A percentile compares a stretch with the other conserved stretches of the same genome.
phyloP scores from a whole-genome alignment of 192 early-diverging fungal genomes.

The Martensiomyces pterosporus region DNA sequence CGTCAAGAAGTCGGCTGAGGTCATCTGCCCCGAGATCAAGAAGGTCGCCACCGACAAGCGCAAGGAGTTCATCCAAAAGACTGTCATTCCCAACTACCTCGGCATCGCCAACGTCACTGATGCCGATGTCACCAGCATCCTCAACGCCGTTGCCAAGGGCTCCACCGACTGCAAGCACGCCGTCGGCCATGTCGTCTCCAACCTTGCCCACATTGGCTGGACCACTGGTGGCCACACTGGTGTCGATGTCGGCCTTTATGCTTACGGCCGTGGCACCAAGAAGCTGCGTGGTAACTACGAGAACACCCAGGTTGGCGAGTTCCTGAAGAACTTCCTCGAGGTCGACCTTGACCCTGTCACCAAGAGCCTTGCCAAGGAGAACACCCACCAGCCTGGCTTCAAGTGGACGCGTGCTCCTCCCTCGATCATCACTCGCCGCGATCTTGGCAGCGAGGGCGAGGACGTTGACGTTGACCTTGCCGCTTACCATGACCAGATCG shows the following conservation, averaged over 20 bases:
- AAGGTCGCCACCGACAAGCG: background rate
- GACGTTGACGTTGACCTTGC: background rate
- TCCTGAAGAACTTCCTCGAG: background rate
- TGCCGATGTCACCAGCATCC: background rate
- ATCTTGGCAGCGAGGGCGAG: background rate
- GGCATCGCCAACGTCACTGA: background rate
- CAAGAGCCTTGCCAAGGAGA: constrained; percentile 30
- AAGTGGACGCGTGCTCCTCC: constrained; percentile 3
- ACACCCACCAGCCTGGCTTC: constrained; percentile 6
- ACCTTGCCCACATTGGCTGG: background rate
- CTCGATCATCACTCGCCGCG: constrained; percentile 3
- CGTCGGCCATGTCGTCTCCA: background rate
- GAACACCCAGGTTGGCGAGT: background rate
- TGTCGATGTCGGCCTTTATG: background rate
- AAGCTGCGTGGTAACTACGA: background rate
- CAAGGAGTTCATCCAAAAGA: background rate
- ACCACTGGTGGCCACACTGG: background rate
- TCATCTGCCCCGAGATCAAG: background rate
- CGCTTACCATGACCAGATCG: constrained; percentile 5
- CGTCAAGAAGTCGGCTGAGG: background rate
- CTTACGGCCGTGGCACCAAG: background rate
- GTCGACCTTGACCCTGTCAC: background rate
- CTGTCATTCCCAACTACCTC: background rate
- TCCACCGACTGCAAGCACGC: background rate
- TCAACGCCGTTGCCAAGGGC: background rate